Conservation (phyloP, 2,329 filamentous ascomycete species). For the Xylaria sp. region DNA sequence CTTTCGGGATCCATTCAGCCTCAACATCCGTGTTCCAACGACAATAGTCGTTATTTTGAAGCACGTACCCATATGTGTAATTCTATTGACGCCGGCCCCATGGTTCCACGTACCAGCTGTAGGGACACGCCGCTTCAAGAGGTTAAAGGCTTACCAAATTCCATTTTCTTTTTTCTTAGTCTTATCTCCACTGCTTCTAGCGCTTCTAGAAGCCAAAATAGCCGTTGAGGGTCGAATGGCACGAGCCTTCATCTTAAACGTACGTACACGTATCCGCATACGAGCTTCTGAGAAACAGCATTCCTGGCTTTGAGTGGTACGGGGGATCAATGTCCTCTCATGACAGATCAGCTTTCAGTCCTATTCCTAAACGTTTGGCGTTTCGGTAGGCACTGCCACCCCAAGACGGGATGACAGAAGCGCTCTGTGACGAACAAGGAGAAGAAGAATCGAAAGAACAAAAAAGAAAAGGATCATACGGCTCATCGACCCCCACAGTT, state of each 20-base stretch:
- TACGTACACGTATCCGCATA: constrained; percentile 7
- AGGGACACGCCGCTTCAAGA: constrained; percentile 18
- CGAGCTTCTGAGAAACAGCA: background rate
- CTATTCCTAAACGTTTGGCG: constrained; percentile 9
- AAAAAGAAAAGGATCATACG: background rate
- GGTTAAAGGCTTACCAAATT: constrained; percentile 9
- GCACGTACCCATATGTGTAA: background rate
- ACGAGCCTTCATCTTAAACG: background rate
- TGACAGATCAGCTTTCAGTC: constrained; percentile 14
- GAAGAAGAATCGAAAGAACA: no score
- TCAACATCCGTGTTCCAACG: background rate
- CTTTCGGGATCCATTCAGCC: background rate
- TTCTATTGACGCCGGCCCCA: background rate
- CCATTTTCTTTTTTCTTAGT: constrained; percentile 1
- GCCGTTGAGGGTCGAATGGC: background rate
- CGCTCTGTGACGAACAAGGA: no score
- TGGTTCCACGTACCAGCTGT: constrained; percentile 2
- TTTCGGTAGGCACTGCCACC: constrained; percentile 3
- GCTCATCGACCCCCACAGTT: background rate
- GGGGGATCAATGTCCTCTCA: constrained; percentile 7
- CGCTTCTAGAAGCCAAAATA: constrained; percentile 25
- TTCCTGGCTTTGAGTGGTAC: background rate
- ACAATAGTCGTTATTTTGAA: background rate
- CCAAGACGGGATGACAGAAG: background rate
- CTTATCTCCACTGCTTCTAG: constrained; percentile 23